Percentiles rank a stretch among this genome's conserved stretches.
Evolutionary conservation across 2,329 filamentous ascomycete species (phyloP).

Genomic region (Penicillium sp.): DNA sequence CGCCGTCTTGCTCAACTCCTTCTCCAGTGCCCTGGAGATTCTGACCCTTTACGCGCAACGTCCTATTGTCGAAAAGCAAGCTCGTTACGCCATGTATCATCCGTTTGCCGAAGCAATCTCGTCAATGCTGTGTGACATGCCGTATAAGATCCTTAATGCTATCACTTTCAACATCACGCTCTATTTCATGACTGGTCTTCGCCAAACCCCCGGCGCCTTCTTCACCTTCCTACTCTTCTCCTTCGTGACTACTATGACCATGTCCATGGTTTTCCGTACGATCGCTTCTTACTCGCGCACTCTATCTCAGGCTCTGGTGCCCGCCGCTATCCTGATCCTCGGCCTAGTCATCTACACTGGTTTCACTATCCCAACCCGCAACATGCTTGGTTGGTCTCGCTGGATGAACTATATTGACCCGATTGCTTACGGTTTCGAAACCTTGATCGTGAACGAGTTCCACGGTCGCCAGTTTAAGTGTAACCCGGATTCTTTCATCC

Average conservation of each 20-base stretch:
- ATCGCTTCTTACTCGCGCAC: constrained; percentile 67
- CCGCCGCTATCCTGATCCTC: constrained; percentile 4
- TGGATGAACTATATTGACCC: constrained; percentile 9
- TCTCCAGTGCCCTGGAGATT: constrained; percentile 63
- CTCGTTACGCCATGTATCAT: constrained; percentile 23
- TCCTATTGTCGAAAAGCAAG: constrained; percentile 20
- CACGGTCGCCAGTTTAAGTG: constrained; percentile 51
- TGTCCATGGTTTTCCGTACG: constrained; percentile 78
- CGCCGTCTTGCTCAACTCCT: constrained; percentile 76
- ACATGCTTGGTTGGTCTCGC: constrained; percentile 8
- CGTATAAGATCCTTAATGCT: constrained; percentile 67
- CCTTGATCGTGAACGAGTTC: constrained; percentile 58
- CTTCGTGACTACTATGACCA: constrained; percentile 62
- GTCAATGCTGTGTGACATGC: constrained; percentile 43
- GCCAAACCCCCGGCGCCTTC: constrained; percentile 63
- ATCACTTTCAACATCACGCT: constrained; percentile 69
- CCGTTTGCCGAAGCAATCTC: constrained; percentile 15
- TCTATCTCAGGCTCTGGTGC: constrained; percentile 37
- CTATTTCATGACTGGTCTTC: constrained; percentile 80
- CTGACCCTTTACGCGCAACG: constrained; percentile 20
- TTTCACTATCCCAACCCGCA: constrained; percentile 5
- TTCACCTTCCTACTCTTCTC: constrained; percentile 77
- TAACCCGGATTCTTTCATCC: constrained; percentile 31
- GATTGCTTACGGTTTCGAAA: constrained; percentile 6
- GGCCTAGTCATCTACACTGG: constrained; percentile 7